These are phyloP conservation scores for button mushroom (Agaricus bisporus) DNA, from an alignment of 768 basidiomycete genomes.

Conservation along the genomic window DNA sequence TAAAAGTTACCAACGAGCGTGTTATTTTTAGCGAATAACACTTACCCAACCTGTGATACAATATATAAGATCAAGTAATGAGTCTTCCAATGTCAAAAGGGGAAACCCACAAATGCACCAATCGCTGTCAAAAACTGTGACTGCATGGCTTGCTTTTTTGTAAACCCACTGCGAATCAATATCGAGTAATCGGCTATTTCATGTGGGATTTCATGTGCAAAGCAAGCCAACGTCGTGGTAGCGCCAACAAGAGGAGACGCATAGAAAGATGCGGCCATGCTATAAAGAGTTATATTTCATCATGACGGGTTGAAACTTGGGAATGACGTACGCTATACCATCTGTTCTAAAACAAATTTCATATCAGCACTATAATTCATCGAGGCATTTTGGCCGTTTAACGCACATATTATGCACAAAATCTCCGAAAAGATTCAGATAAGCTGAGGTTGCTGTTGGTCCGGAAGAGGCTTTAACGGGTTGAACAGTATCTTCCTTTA, in stretches of 20 bases:
- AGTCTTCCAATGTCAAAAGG: conserved; percentile 14
- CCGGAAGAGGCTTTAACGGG: conserved; percentile 31
- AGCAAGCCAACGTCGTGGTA: conserved; percentile 92
- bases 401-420: conserved; percentile 90
- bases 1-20: conserved; percentile 4
- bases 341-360: conserved; percentile 57
- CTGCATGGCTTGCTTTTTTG: conserved; percentile 88
- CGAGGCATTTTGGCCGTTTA: not conserved
- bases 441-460: conserved; percentile 83
- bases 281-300: conserved; percentile 19
- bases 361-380: conserved; percentile 12
- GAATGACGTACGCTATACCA: conserved; percentile 69
- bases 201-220: conserved; percentile 93
- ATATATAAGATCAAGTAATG: not conserved
- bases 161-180: conserved; percentile 82
- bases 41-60: conserved; percentile 34
- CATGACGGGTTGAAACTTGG: not conserved
- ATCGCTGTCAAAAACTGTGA: conserved; percentile 89
- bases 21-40: conserved; percentile 15
- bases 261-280: conserved; percentile 96
- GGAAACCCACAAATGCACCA: conserved; percentile 76
- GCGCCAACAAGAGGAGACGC: conserved; percentile 92
- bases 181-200: conserved; percentile 99
- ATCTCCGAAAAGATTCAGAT: conserved; percentile 89
- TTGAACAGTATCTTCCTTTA: conserved; percentile 15